Evolutionary conservation across 2,329 filamentous ascomycete genomes (phyloP).

Genomic region (Fusarium setosum): DNA sequence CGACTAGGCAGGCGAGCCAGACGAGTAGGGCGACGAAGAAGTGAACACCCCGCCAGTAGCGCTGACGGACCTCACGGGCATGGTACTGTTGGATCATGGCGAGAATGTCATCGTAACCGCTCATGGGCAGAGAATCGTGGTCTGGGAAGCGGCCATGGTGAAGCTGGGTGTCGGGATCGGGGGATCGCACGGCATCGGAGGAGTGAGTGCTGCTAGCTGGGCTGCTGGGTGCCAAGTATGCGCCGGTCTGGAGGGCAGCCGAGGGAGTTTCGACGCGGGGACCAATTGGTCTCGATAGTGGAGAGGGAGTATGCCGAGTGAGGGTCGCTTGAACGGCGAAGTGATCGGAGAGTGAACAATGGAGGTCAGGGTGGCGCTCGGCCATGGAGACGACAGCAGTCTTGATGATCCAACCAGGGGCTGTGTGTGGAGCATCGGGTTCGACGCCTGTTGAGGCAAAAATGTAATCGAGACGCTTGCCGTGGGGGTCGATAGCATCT

Average conservation of each 20-base stretch:
- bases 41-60: slow-evolving; percentile 76
- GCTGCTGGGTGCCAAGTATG: slow-evolving; percentile 39
- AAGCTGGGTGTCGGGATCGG: slow-evolving; percentile 48
- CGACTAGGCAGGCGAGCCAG: slow-evolving; percentile 80
- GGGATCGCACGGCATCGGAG: slow-evolving; percentile 30
- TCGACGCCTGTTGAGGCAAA: slow-evolving; percentile 74
- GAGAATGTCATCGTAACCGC: slow-evolving; percentile 67
- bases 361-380: slow-evolving; percentile 80
- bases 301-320: slow-evolving; percentile 54
- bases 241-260: slow-evolving; percentile 40
- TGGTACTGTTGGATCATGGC: slow-evolving; percentile 76
- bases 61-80: slow-evolving; percentile 77
- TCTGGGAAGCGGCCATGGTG: slow-evolving; percentile 36
- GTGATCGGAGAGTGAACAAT: slow-evolving; percentile 92
- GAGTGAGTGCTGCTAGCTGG: slow-evolving; percentile 39
- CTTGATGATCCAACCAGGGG: slow-evolving; percentile 74
- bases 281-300: slow-evolving; percentile 23
- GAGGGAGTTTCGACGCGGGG: slow-evolving; percentile 33
- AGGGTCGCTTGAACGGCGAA: slow-evolving; percentile 91
- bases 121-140: slow-evolving; percentile 27
- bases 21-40: slow-evolving; percentile 76
- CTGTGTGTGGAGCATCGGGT: slow-evolving; percentile 45
- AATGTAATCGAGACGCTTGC: slow-evolving; percentile 95
- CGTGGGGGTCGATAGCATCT: slow-evolving; percentile 74
- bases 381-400: slow-evolving; percentile 82